Percentiles rank a stretch among this genome's conserved stretches.
Evolutionary conservation across 352 stramenopile species (phyloP).

Genomic region (Globisporangium splendens): DNA sequence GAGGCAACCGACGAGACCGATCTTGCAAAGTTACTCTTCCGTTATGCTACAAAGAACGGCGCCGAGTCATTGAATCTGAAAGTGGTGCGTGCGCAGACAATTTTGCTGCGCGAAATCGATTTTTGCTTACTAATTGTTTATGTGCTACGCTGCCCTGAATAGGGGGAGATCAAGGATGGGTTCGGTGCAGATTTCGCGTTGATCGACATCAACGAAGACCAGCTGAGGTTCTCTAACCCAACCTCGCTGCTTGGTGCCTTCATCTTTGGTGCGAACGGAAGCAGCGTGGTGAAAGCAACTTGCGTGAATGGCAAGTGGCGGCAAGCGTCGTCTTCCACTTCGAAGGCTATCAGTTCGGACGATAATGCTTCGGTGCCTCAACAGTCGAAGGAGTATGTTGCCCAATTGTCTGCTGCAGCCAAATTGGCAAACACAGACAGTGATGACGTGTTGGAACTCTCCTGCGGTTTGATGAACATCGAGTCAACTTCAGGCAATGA

Average conservation of each 20-base stretch:
- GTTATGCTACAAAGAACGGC: constrained; percentile 64
- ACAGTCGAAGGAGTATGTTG: constrained; percentile 40
- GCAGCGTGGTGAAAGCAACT: constrained; percentile 69
- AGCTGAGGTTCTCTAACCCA: constrained; percentile 60
- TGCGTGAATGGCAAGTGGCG: constrained; percentile 71
- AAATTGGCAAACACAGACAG: constrained; percentile 51
- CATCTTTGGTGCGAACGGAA: constrained; percentile 68
- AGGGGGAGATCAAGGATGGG: constrained; percentile 68
- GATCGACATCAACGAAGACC: constrained; percentile 63
- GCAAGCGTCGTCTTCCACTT: constrained; percentile 23
- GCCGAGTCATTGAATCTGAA: constrained; percentile 65
- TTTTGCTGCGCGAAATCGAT: no score
- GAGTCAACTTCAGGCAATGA: constrained; percentile 73
- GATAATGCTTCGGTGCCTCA: constrained; percentile 2
- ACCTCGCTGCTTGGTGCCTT: constrained; percentile 62
- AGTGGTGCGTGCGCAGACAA: constrained; percentile 34
- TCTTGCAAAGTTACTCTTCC: constrained; percentile 59
- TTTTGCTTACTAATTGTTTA: background rate
- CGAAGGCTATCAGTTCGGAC: background rate
- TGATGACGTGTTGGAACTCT: constrained; percentile 59
- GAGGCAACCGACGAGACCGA: constrained; percentile 51
- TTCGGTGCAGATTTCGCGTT: constrained; percentile 69
- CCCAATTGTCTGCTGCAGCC: constrained; percentile 42
- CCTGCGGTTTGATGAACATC: constrained; percentile 68
- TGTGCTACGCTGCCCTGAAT: background rate